Base-by-base conservation (phyloP, 208 protist genomes). In the Leishmania martiniquensis region DNA sequence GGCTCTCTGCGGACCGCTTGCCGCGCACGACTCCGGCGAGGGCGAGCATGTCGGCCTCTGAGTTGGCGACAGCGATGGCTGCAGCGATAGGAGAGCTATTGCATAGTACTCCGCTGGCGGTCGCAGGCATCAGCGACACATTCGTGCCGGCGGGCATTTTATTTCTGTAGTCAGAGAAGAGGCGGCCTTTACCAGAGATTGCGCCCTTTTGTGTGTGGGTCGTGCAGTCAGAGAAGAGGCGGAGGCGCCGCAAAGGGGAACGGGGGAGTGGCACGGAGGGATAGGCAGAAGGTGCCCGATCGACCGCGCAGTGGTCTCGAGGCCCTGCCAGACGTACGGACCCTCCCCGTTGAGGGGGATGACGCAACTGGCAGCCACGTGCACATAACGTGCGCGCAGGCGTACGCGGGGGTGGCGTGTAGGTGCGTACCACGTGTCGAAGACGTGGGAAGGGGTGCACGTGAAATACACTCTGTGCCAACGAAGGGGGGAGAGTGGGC, bases 101-200 rank as follows among this genome's bases (percentile, higher is more conserved):
- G 57, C 79, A 83, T 39, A 83, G 73, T 13, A 78, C 67, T 10
- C 79, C 79, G 51, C 73, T 83, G 45, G 73, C 79, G 32, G 5
- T 78, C 13, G 79, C 75, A 5, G 79, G 79, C 42, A 39, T 59
- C 39, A 83, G 44, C 34, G 79, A 78, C n/a, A 83, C 73, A 63
- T 51, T 45, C 15, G 73, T 47, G 37, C 7, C 13, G 63, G 63
- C 49, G 37, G 17, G 0, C 63, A 69, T 69, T 1, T 51, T 15
- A 51, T 3, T 69, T 42, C 32, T 45, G 39, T 7, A 4, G 10
- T 51, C 32, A 22, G 20, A 47, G 42, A 25, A 13, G 49, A 69
- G 25, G 20, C 2, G 34, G 1, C 25, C 42, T 32, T 7, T 51
- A 0, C 25, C 15, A 29, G 29, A 37, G 37, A 20, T 2, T 7